Evolutionary conservation across 257 asterid species (phyloP).

Genomic region (Nicotiana noctiflora): DNA sequence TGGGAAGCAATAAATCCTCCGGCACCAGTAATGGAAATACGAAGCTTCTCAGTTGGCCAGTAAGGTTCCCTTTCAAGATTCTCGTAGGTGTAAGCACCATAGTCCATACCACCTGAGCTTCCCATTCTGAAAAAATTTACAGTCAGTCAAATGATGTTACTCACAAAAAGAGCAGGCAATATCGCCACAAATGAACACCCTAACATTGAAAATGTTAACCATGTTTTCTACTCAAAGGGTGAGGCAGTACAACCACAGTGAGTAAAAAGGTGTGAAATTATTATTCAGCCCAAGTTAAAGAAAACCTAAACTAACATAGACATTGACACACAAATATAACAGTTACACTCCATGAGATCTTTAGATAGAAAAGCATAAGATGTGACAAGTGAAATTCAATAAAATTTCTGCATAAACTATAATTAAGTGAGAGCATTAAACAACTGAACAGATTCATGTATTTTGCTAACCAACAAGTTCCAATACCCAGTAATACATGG

Average conservation of each 20-base stretch:
- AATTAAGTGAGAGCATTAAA: neutral
- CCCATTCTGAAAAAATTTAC: conserved; percentile 50
- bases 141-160: neutral
- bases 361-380: neutral
- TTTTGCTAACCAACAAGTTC: neutral
- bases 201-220: neutral
- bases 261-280: neutral
- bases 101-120: conserved; percentile 39
- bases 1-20: conserved; percentile 93
- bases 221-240: neutral
- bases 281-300: neutral
- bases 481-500: neutral
- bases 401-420: too few relatives aligned
- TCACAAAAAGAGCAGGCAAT: neutral
- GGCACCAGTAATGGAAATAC: conserved; percentile 81
- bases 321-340: neutral
- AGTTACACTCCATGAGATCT: neutral
- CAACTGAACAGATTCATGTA: neutral
- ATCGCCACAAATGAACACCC: neutral
- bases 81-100: conserved; percentile 71
- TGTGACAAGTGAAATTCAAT: too few relatives aligned
- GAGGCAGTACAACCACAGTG: neutral
- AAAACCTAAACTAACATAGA: neutral
- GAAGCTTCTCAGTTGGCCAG: conserved; percentile 77
- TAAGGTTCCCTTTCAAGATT: conserved; percentile 77